Evolutionary conservation across 306 rosid species (phyloP).

Genomic region (Styphnolobium japonicum): DNA sequence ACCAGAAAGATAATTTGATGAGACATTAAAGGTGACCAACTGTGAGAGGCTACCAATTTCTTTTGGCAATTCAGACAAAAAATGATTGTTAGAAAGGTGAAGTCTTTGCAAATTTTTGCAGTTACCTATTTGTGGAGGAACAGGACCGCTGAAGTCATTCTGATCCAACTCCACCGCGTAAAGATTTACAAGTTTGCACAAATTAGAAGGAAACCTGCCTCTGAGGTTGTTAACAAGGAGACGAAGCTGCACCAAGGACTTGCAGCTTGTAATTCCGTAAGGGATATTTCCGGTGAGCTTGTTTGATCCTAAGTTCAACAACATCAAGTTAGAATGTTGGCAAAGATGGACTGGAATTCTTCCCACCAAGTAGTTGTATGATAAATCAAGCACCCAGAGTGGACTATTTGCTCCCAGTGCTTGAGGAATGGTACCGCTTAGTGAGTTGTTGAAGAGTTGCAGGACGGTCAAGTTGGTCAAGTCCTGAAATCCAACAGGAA

Average conservation of each 20-base stretch:
- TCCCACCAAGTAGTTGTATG: conserved; percentile 57
- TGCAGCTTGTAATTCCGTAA: conserved; percentile 42
- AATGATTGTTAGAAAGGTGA: conserved; percentile 55
- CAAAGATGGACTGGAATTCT: conserved; percentile 66
- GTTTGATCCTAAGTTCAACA: conserved; percentile 63
- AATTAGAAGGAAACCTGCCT: conserved; percentile 61
- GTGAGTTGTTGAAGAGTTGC: conserved; percentile 67
- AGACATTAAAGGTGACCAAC: conserved; percentile 61
- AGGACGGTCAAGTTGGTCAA: conserved; percentile 43
- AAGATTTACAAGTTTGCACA: conserved; percentile 59
- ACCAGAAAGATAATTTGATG: conserved; percentile 54
- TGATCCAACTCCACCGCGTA: conserved; percentile 57
- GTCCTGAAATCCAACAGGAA: conserved; percentile 61
- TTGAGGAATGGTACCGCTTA: conserved; percentile 63
- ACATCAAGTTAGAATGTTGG: conserved; percentile 44
- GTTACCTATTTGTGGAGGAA: conserved; percentile 60
- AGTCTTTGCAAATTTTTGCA: conserved; percentile 66
- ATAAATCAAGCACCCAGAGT: conserved; percentile 81
- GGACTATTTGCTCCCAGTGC: conserved; percentile 55
- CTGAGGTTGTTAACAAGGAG: conserved; percentile 51
- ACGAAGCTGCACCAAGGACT: conserved; percentile 58
- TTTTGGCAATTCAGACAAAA: conserved; percentile 54
- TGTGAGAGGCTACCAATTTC: conserved; percentile 64
- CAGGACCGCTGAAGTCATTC: conserved; percentile 57
- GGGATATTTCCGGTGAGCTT: conserved; percentile 58